Percentiles rank a stretch among this genome's conserved stretches.
phyloP scores from a whole-genome alignment of 2,329 filamentous ascomycete genomes.

The Trichophyton verrucosum region DNA sequence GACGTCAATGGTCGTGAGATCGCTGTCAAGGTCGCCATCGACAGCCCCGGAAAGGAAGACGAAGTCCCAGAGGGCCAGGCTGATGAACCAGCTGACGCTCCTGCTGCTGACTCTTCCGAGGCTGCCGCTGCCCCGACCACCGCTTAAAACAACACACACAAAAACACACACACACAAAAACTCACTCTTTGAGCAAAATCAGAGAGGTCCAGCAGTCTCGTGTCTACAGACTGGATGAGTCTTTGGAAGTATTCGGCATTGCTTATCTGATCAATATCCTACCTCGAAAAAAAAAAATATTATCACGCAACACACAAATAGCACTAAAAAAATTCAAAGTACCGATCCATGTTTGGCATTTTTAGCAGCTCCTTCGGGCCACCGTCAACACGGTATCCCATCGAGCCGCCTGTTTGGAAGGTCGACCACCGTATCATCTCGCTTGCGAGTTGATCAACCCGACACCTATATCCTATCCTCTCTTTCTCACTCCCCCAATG shows the following conservation, averaged over 20 bases:
- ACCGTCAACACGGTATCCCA: background rate
- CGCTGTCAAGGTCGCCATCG: slow-evolving; percentile 98
- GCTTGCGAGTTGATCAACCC: background rate
- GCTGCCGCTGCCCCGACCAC: slow-evolving; percentile 27
- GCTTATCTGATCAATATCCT: slow-evolving; percentile 1
- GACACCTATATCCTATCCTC: background rate
- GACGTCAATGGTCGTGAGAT: slow-evolving; percentile 98
- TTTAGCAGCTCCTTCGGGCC: background rate
- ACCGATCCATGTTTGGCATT: background rate
- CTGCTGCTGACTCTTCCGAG: slow-evolving; percentile 24
- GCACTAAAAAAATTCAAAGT: background rate
- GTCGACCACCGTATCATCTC: background rate
- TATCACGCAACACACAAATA: background rate
- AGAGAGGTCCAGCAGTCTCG: background rate
- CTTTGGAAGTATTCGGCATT: slow-evolving; percentile 2
- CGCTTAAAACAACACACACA: slow-evolving; percentile 14
- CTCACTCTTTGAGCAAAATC: slow-evolving; percentile 11
- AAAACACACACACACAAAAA: background rate
- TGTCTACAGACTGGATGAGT: background rate
- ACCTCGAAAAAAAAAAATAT: background rate
- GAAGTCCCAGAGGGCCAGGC: slow-evolving; percentile 45
- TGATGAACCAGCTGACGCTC: slow-evolving; percentile 24
- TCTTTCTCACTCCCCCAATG: background rate
- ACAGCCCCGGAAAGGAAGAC: slow-evolving; percentile 98
- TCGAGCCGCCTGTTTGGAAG: slow-evolving; percentile 1